Evolutionary conservation across 2,329 filamentous ascomycete species (phyloP), one percentile per base, ranked within the genome.

Genomic region (Fusarium nelsonii): DNA sequence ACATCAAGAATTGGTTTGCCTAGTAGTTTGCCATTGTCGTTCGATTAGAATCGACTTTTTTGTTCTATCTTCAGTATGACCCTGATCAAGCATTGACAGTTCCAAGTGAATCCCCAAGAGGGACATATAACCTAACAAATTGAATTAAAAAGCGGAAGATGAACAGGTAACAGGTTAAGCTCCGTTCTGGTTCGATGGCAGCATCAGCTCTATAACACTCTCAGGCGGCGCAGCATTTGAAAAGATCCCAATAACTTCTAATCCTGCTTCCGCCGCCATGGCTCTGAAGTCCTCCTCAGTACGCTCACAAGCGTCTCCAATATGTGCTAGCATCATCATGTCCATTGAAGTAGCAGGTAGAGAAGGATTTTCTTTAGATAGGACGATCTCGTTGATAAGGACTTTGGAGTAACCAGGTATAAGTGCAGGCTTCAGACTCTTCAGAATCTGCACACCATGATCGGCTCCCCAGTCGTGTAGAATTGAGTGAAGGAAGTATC

Each of bases 381-480:
- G 20, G 4, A 70, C 65, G 16, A 65, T 66, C 36, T 69, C 63
- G 16, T 69, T 66, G 30, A 69, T 39, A 10, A 69, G 26, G 7
- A 71, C 26, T 18, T 36, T 64, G 28, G 56, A 63, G 40, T 70
- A 70, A 5, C 68, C 59, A 8, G 58, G 58, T 40, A 43, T 62
- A 73, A 80, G 75, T 10, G 78, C 77, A 6, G 66, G 63, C 4
- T 69, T 57, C 6, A 80, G 49, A 4, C 71, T 73, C 41, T 69
- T 52, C 8, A 81, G 69, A 2, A 81, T 80, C 23, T 68, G 51
- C 2, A 76, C 72, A 28, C 72, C 75, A 15, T 74, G 74, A 3
- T 74, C 70, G 52, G 81, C 78, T 23, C 74, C 65, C 58, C 80
- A 81, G 56, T 81, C 77, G 58, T 82, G 80, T 2, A 82, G 74